These are phyloP conservation scores for Cydonia oblonga DNA, from an alignment of 331 rosid species.

Conservation along the genomic window DNA sequence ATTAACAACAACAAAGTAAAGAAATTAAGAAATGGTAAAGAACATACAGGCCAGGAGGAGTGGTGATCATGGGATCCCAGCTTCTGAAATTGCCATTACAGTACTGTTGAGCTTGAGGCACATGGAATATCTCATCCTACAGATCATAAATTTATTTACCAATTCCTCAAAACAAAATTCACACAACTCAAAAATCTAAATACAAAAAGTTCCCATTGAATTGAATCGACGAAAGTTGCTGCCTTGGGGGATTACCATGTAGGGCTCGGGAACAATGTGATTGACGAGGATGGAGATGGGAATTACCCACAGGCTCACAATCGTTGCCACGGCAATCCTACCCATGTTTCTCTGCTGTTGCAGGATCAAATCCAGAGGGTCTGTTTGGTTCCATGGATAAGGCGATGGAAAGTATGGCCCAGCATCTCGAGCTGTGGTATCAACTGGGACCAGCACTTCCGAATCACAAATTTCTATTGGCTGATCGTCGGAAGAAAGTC, in stretches of 20 bases:
- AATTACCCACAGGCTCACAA: slow-evolving; percentile 68
- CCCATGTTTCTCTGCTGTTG: slow-evolving; percentile 40
- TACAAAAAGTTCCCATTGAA: not conserved
- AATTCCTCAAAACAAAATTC: not conserved
- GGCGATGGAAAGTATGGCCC: not conserved
- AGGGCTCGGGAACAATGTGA: slow-evolving; percentile 62
- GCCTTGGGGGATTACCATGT: slow-evolving; percentile 41
- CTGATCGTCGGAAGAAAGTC: not conserved
- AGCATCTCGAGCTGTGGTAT: not conserved
- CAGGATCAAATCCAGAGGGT: slow-evolving; percentile 2
- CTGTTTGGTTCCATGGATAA: not conserved
- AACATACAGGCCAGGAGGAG: slow-evolving; percentile 93
- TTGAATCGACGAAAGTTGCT: not conserved
- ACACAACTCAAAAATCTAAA: not conserved
- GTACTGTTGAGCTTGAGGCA: slow-evolving; percentile 70
- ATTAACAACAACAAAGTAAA: not conserved
- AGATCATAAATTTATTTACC: slow-evolving; percentile 7
- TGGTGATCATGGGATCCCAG: slow-evolving; percentile 98
- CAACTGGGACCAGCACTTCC: not conserved
- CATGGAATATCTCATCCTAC: slow-evolving; percentile 94
- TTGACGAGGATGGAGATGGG: slow-evolving; percentile 55
- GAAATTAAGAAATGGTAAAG: slow-evolving; percentile 2
- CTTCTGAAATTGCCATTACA: slow-evolving; percentile 71
- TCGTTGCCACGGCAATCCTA: slow-evolving; percentile 43
- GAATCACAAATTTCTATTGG: not conserved